Conservation (phyloP, 441 rosid genomes). For the Biscutella laevigata region DNA sequence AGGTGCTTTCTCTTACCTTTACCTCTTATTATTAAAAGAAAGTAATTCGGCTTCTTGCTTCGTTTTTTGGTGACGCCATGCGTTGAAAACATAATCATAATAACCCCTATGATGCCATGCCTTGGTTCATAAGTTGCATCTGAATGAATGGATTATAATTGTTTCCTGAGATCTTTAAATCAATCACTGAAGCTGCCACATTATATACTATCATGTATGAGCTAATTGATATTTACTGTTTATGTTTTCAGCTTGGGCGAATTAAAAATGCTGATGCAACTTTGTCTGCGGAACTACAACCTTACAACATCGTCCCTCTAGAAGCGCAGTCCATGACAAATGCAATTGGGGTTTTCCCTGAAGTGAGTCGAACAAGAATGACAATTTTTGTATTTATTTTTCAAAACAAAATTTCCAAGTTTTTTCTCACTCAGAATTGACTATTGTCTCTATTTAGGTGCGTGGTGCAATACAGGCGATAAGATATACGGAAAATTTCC, state of each 20-base stretch:
- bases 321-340: constrained; percentile 84
- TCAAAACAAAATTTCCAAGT: neutral
- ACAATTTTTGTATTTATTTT: neutral
- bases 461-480: constrained; percentile 84
- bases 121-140: constrained; percentile 7
- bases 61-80: constrained; percentile 10
- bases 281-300: constrained; percentile 62
- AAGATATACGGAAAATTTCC: constrained; percentile 71
- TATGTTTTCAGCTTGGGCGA: constrained; percentile 56
- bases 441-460: constrained; percentile 46
- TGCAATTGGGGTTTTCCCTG: constrained; percentile 84
- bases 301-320: constrained; percentile 90
- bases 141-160: neutral
- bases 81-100: neutral
- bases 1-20: constrained; percentile 45
- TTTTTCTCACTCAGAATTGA: constrained; percentile 14
- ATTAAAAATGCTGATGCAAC: constrained; percentile 59
- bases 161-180: neutral
- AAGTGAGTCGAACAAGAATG: constrained; percentile 47
- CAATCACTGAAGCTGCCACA: constrained; percentile 1
- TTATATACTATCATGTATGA: constrained; percentile 6
- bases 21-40: neutral
- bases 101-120: neutral
- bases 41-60: neutral
- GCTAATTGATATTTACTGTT: constrained; percentile 14